These are phyloP conservation scores for Fusarium drepaniforme DNA, from an alignment of 2,329 filamentous ascomycete species.

Conservation along the genomic window DNA sequence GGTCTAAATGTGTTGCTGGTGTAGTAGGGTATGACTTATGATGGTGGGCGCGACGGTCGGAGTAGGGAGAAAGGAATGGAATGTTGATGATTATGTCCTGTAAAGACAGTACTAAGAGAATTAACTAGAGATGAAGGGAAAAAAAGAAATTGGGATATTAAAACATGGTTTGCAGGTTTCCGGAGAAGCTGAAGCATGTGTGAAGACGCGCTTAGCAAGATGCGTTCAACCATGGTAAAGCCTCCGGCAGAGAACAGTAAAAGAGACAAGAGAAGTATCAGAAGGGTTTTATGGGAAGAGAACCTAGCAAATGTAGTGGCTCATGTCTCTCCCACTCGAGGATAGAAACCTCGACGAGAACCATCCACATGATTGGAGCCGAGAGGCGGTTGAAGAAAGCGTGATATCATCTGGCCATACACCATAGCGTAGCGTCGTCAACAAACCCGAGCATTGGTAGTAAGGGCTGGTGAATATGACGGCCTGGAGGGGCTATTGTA, in stretches of 20 bases:
- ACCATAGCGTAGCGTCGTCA: neutral
- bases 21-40: neutral
- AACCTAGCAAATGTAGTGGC: neutral
- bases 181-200: neutral
- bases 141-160: neutral
- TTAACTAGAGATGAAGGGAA: neutral
- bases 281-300: neutral
- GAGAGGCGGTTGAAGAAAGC: neutral
- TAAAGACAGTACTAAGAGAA: neutral
- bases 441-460: neutral
- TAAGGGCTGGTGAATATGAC: too few relatives aligned
- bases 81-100: neutral
- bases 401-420: neutral
- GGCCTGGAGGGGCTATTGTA: neutral
- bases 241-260: neutral
- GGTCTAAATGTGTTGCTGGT: neutral
- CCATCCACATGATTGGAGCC: neutral
- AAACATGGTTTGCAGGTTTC: neutral
- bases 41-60: neutral
- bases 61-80: neutral
- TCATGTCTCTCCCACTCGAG: neutral
- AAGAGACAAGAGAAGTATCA: neutral
- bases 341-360: neutral
- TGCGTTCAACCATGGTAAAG: neutral
- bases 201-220: neutral